Conservation (phyloP, 225 moss, liverwort and hornwort species). For the Sphagnum tenellum region DNA sequence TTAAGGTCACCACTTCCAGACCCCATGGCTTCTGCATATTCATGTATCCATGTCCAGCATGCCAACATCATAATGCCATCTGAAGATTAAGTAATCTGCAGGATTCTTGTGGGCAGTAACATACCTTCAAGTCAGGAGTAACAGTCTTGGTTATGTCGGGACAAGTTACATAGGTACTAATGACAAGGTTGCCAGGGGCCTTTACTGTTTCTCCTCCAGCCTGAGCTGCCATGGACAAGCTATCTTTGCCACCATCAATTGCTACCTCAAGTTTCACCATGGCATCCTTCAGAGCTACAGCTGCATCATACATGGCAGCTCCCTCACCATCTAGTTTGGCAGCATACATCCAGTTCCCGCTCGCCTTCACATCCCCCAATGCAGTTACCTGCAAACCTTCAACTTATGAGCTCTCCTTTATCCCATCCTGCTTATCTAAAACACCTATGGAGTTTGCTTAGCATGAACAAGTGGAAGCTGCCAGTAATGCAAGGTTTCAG, state of each 20-base stretch:
- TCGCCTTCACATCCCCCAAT: constrained; percentile 92
- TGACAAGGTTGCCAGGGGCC: constrained; percentile 96
- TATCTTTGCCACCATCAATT: constrained; percentile 96
- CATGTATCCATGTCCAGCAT: background rate
- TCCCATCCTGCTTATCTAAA: too few relatives aligned
- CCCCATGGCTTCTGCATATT: too few relatives aligned
- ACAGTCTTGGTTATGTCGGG: constrained; percentile 93
- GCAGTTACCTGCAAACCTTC: constrained; percentile 53
- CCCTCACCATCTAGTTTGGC: constrained; percentile 94
- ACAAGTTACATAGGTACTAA: constrained; percentile 96
- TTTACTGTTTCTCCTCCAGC: constrained; percentile 97
- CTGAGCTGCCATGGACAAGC: constrained; percentile 97
- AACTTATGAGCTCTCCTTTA: too few relatives aligned
- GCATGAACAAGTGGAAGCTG: too few relatives aligned
- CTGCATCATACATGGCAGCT: constrained; percentile 98
- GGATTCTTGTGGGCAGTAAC: background rate
- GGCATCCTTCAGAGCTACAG: constrained; percentile 75
- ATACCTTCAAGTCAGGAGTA: constrained; percentile 94
- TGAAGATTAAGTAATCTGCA: background rate
- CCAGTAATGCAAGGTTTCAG: too few relatives aligned
- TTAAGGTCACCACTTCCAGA: too few relatives aligned
- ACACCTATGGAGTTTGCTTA: too few relatives aligned
- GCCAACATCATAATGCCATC: background rate
- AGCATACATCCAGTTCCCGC: constrained; percentile 99
- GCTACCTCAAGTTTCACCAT: constrained; percentile 91